These are phyloP conservation scores for Colletotrichum liaoningense DNA, from an alignment of 2,329 filamentous ascomycete genomes.

Conservation along the genomic window DNA sequence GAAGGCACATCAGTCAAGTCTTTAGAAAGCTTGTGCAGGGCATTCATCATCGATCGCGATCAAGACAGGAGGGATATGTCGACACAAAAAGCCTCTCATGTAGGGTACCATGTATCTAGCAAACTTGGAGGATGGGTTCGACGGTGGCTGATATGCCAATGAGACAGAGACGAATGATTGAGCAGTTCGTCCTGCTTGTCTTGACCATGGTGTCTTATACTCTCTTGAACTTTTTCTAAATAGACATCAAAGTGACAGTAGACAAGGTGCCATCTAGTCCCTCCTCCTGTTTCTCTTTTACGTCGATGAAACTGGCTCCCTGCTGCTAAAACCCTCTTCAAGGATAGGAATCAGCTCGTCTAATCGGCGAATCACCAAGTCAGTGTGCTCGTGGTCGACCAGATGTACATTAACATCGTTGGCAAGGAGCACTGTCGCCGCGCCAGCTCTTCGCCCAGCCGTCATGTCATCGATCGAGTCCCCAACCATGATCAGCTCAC, in stretches of 20 bases:
- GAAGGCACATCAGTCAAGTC: neutral
- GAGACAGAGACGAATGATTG: conserved; percentile 34
- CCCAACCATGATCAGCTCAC: conserved; percentile 73
- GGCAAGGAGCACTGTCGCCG: conserved; percentile 88
- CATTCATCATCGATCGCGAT: conserved; percentile 10
- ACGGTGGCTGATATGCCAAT: conserved; percentile 30
- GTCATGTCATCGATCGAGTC: conserved; percentile 95
- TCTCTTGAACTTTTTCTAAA: neutral
- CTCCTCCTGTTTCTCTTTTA: neutral
- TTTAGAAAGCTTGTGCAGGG: conserved; percentile 30
- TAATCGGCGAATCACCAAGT: conserved; percentile 76
- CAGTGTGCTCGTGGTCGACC: conserved; percentile 78
- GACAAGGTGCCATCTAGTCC: neutral
- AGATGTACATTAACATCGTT: conserved; percentile 84
- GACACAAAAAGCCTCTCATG: neutral
- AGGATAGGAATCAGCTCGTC: conserved; percentile 83
- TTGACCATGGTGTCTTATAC: neutral
- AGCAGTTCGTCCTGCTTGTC: neutral
- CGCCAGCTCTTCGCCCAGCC: conserved; percentile 84
- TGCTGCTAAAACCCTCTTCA: conserved; percentile 75
- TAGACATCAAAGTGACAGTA: neutral
- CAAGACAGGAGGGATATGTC: conserved; percentile 12
- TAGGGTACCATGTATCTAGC: conserved; percentile 24
- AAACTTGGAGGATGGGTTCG: conserved; percentile 30
- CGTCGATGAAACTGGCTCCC: neutral